phyloP scores from a whole-genome alignment of 1,284 basidiomycete genomes.

The Leccinum pseudoinsigne region DNA sequence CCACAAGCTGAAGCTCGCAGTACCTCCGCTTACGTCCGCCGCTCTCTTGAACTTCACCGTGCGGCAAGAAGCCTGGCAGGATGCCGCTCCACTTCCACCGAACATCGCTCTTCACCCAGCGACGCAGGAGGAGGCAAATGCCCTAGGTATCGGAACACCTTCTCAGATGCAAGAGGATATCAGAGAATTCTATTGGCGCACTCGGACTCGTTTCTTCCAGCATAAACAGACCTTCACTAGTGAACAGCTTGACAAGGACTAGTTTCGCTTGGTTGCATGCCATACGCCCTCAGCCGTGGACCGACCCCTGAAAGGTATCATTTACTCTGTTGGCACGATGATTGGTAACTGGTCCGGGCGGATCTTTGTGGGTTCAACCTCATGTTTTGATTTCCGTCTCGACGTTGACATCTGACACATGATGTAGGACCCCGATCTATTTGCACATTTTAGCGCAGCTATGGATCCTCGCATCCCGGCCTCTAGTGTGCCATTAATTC shows the following conservation, averaged over 20 bases:
- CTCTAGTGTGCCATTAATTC: conserved; percentile 29
- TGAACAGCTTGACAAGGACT: conserved; percentile 41
- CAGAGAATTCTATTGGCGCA: conserved; percentile 36
- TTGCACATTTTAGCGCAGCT: conserved; percentile 25
- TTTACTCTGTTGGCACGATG: conserved; percentile 43
- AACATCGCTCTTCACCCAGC: conserved; percentile 30
- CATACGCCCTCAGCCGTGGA: conserved; percentile 35
- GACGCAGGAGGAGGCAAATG: conserved; percentile 36
- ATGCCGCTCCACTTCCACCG: conserved; percentile 27
- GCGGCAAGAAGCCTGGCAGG: conserved; percentile 39
- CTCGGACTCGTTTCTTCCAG: conserved; percentile 36
- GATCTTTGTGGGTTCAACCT: conserved; percentile 35
- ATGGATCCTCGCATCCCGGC: conserved; percentile 23
- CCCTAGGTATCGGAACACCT: conserved; percentile 19
- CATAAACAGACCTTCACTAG: conserved; percentile 21
- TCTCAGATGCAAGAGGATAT: conserved; percentile 42
- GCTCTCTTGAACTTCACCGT: conserved; percentile 39
- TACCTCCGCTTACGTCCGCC: conserved; percentile 40
- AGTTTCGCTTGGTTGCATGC: conserved; percentile 45
- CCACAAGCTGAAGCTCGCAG: conserved; percentile 38
- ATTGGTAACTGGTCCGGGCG: conserved; percentile 45
- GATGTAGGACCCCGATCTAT: conserved; percentile 27
- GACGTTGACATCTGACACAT: conserved; percentile 16
- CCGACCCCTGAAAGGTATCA: conserved; percentile 38
- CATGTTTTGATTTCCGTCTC: conserved; percentile 3